Evolutionary conservation across 139 green algal species (phyloP).

Genomic region (Chlorella sp.): DNA sequence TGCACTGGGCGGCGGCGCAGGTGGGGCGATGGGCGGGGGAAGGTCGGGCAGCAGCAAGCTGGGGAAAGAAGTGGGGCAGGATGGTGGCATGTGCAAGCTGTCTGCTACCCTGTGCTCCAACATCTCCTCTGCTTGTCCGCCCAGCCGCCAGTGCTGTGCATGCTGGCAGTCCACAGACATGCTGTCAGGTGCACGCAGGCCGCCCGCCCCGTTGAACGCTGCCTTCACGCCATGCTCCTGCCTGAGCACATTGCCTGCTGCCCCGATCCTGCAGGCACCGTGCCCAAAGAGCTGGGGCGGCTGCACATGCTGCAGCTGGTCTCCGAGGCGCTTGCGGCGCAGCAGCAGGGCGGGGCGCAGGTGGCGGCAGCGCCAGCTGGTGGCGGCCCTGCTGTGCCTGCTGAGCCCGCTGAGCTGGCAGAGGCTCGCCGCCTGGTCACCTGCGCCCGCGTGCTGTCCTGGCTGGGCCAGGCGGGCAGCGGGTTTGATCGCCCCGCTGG

Average conservation of each 20-base stretch:
- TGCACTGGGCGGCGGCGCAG: constrained; percentile 5
- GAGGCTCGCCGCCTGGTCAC: constrained; percentile 50
- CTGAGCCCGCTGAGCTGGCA: constrained; percentile 33
- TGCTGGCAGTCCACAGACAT: no score
- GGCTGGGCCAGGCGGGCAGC: constrained; percentile 22
- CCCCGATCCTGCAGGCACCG: neutral
- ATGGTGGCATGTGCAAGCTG: neutral
- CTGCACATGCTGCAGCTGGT: constrained; percentile 45
- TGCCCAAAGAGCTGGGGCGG: constrained; percentile 45
- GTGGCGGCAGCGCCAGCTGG: neutral
- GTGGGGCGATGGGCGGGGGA: neutral
- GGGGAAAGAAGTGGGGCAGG: neutral
- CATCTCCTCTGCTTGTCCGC: neutral
- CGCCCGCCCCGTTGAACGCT: neutral
- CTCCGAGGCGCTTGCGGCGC: constrained; percentile 39
- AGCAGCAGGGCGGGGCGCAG: neutral
- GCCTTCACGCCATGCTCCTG: neutral
- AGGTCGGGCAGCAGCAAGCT: no score
- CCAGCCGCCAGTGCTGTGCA: neutral
- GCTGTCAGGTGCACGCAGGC: no score
- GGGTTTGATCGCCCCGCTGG: constrained; percentile 32
- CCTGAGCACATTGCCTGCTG: no score
- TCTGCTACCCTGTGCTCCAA: neutral
- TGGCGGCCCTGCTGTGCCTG: neutral
- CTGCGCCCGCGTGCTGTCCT: constrained; percentile 53